A percentile compares a stretch with the other conserved stretches of the same genome.
Evolutionary conservation across 768 basidiomycete genomes (phyloP).

Genomic region (Rhodotorula diobovata): DNA sequence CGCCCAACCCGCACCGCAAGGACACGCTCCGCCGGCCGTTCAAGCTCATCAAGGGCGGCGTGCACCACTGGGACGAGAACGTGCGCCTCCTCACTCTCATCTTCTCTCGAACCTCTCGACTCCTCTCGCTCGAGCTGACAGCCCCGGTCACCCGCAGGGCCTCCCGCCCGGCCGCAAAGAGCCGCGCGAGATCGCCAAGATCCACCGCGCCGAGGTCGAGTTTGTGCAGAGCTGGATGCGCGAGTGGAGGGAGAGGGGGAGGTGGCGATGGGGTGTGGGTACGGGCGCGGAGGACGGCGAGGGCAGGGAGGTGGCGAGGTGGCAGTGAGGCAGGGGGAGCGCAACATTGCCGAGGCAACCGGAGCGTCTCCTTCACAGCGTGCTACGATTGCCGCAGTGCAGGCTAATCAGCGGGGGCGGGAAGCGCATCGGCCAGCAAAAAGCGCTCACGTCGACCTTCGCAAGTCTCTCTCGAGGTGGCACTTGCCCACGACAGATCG

Average conservation of each 20-base stretch:
- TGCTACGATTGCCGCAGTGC: too few species aligned
- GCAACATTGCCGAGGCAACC: too few species aligned
- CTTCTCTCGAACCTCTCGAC: too few species aligned
- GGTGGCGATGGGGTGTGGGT: conserved; percentile 33
- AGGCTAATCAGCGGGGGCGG: too few species aligned
- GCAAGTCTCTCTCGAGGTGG: too few species aligned
- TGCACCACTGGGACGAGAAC: conserved; percentile 67
- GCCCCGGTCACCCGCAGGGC: neutral
- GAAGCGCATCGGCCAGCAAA: too few species aligned
- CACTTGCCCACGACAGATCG: too few species aligned
- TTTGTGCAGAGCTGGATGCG: conserved; percentile 75
- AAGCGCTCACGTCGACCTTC: too few species aligned
- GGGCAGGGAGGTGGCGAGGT: neutral
- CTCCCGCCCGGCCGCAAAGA: conserved; percentile 51
- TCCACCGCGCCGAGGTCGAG: conserved; percentile 71
- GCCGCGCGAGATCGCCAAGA: conserved; percentile 69
- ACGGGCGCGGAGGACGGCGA: neutral
- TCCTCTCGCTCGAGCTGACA: neutral
- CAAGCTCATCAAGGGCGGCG: conserved; percentile 64
- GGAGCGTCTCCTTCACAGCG: too few species aligned
- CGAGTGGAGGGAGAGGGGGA: conserved; percentile 46
- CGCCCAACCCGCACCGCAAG: conserved; percentile 54
- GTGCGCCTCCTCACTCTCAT: conserved; percentile 57
- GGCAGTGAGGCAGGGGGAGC: too few species aligned
- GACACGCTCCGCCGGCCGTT: conserved; percentile 75